Evolutionary conservation across 2,329 filamentous ascomycete species (phyloP), one percentile per base, ranked within the genome.

Genomic region (Colletotrichum sp.): DNA sequence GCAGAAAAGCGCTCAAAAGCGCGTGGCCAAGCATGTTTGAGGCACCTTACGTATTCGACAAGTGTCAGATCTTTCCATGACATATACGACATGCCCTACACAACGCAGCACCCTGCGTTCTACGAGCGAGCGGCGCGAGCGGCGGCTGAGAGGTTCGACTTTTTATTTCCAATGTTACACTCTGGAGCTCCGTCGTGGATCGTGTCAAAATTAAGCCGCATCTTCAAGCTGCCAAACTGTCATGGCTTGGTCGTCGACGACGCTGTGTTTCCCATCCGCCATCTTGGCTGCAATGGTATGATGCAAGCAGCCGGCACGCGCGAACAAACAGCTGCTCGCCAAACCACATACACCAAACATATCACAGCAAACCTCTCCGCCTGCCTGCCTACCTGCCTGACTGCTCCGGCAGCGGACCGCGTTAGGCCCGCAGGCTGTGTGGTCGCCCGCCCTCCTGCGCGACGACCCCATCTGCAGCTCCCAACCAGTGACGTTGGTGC

Each of bases 241-340:
- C 36, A 57, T 59, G 18, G 67, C 24, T 48, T 12, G 32, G 28
- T 16, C 2, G 21, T 59, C 21, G 12, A 24, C 13, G 7, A 69
- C 6, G 36, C 24, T 60, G 21, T 60, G 67, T 43, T 34, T 13
- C 68, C 57, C 57, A 26, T 24, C 24, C 26, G 18, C 39, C 21
- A 26, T 52, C 36, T 26, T 32, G 36, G 18, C 21, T 59, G 36
- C 43, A 34, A 73, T 69, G 64, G 70, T 59, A 60, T 65, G 14
- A 75, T 69, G 70, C 74, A 69, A 74, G 59, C 59, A 63, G 39
- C 74, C 74, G 30, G 28, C 36, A 60, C 28, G 57, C 28, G 57
- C 64, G 48, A 30, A 32, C 24, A 67, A 73, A 63, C 30, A 57
- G 13, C 28, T 39, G 24, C 32, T 16, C 30, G 34, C 34, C 48